These are phyloP conservation scores for Sugiyamaella chiloensis DNA, from an alignment of 805 yeast genomes.

Conservation along the genomic window DNA sequence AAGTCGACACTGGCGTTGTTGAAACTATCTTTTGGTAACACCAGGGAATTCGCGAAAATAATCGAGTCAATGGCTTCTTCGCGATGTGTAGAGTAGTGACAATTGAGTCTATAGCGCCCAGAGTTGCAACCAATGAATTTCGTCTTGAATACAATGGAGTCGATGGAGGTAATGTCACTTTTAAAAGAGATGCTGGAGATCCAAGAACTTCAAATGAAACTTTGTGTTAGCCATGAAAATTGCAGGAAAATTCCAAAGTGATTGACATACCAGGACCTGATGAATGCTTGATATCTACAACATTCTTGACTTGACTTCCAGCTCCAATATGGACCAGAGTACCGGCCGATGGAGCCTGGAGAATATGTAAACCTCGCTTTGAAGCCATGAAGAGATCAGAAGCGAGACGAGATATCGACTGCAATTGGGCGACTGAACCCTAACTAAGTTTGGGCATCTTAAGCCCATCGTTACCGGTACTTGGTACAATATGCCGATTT, in stretches of 20 bases:
- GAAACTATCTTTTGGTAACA: conserved; percentile 26
- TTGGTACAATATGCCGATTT: too few relatives aligned
- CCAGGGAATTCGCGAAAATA: conserved; percentile 9
- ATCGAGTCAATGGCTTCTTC: conserved; percentile 5
- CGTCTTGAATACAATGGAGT: conserved; percentile 38
- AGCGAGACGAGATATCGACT: too few relatives aligned
- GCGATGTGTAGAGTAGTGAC: conserved; percentile 13
- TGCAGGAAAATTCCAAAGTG: too few relatives aligned
- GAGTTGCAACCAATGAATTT: conserved; percentile 42
- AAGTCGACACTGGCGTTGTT: conserved; percentile 30
- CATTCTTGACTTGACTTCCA: conserved; percentile 10
- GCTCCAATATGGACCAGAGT: conserved; percentile 8
- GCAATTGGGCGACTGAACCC: too few relatives aligned
- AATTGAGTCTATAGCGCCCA: conserved; percentile 11
- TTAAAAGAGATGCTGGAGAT: conserved; percentile 30
- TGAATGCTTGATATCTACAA: conserved; percentile 5
- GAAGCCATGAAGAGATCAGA: too few relatives aligned
- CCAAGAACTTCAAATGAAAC: conserved; percentile 17
- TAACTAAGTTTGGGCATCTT: too few relatives aligned
- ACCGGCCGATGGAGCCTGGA: conserved; percentile 15
- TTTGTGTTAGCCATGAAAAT: neutral
- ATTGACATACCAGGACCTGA: conserved; percentile 9
- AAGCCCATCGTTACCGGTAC: too few relatives aligned
- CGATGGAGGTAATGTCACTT: conserved; percentile 42
- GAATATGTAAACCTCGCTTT: conserved; percentile 11